Evolutionary conservation across 441 rosid species (phyloP).

Genomic region (Jatropha multifida): DNA sequence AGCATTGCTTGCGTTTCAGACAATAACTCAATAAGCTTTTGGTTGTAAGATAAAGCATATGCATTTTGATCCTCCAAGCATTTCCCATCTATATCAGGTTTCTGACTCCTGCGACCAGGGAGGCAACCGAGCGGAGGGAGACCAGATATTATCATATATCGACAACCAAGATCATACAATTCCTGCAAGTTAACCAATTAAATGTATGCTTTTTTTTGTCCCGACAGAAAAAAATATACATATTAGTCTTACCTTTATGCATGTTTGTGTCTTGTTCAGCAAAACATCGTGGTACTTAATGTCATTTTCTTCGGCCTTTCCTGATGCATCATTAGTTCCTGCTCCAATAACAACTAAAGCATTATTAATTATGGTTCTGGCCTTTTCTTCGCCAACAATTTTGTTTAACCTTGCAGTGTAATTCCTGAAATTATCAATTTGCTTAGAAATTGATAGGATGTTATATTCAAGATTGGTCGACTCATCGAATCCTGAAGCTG

Average conservation of each 20-base stretch:
- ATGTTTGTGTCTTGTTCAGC: background rate
- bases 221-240: too few species aligned
- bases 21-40: background rate
- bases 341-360: constrained; percentile 44
- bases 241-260: constrained; percentile 16
- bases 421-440: constrained; percentile 36
- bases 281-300: background rate
- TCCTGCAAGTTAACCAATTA: background rate
- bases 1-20: background rate
- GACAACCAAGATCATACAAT: constrained; percentile 7
- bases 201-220: background rate
- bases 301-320: constrained; percentile 7
- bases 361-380: constrained; percentile 30
- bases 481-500: constrained; percentile 56
- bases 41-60: background rate
- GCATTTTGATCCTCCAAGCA: background rate
- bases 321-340: constrained; percentile 50
- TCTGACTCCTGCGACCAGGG: background rate
- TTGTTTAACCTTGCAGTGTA: constrained; percentile 35
- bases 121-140: constrained; percentile 11
- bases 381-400: constrained; percentile 39
- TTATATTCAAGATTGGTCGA: constrained; percentile 27
- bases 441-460: constrained; percentile 33
- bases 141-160: background rate
- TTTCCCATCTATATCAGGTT: background rate